Evolutionary conservation across 305 asterid species (phyloP).

Genomic region (Rubia occidens): DNA sequence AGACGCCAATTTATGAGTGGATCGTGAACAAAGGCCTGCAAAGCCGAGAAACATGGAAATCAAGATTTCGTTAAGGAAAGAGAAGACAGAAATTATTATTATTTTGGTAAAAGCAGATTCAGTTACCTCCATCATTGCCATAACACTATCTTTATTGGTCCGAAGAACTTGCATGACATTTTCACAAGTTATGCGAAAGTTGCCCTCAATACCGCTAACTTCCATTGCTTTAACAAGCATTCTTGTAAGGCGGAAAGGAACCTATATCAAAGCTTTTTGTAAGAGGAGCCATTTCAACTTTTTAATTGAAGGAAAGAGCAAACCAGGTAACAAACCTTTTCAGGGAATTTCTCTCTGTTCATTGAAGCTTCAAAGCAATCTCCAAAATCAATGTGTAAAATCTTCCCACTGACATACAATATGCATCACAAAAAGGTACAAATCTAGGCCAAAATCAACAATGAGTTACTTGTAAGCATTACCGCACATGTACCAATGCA

Average conservation of each 20-base stretch:
- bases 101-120: slow-evolving; percentile 6
- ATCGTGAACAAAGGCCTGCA: slow-evolving; percentile 97
- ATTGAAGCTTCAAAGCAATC: slow-evolving; percentile 99
- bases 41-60: not conserved
- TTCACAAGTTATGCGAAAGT: slow-evolving; percentile 97
- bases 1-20: slow-evolving; percentile 98
- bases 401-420: slow-evolving; percentile 72
- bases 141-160: slow-evolving; percentile 83
- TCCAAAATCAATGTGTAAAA: slow-evolving; percentile 96
- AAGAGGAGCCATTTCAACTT: slow-evolving; percentile 6
- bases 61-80: no score
- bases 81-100: no score
- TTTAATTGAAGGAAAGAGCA: not conserved
- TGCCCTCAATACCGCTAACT: slow-evolving; percentile 98
- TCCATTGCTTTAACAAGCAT: slow-evolving; percentile 99
- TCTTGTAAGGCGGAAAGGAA: slow-evolving; percentile 98
- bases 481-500: slow-evolving; percentile 74
- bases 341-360: slow-evolving; percentile 98
- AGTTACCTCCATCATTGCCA: slow-evolving; percentile 99
- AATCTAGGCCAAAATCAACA: slow-evolving; percentile 15
- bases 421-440: slow-evolving; percentile 12
- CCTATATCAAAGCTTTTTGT: slow-evolving; percentile 40
- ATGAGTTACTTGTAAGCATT: slow-evolving; percentile 7
- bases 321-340: slow-evolving; percentile 48
- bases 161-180: slow-evolving; percentile 97